Conservation (phyloP, 345 rosid species). For the Populus davidiana region DNA sequence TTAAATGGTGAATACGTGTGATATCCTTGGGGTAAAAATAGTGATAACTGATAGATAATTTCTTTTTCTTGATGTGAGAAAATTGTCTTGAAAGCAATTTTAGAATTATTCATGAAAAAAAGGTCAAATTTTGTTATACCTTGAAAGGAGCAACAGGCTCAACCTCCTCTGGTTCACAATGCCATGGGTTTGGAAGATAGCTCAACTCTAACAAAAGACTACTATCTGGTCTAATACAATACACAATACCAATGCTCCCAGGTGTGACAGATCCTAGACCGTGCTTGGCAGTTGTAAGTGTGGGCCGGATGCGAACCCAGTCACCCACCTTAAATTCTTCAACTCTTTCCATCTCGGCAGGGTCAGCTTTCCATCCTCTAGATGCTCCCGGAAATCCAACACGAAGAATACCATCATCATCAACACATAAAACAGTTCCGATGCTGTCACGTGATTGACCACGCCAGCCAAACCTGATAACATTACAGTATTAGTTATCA, state of each 20-base stretch:
- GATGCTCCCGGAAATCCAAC: slow-evolving; percentile 99
- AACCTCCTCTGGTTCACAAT: slow-evolving; percentile 97
- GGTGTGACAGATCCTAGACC: slow-evolving; percentile 93
- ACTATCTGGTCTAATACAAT: slow-evolving; percentile 92
- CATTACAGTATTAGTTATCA: neutral
- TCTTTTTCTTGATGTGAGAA: neutral
- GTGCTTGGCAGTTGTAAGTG: slow-evolving; percentile 91
- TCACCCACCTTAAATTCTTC: slow-evolving; percentile 99
- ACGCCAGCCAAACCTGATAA: slow-evolving; percentile 89
- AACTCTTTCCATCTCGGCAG: slow-evolving; percentile 98
- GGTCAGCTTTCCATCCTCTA: slow-evolving; percentile 99
- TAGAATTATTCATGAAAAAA: too few species aligned
- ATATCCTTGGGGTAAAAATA: slow-evolving; percentile 8
- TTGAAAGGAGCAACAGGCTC: slow-evolving; percentile 84
- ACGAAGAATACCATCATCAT: slow-evolving; percentile 95
- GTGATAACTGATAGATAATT: neutral
- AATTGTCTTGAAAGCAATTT: too few species aligned
- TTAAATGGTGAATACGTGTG: slow-evolving; percentile 8
- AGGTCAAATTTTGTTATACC: slow-evolving; percentile 34
- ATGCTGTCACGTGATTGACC: slow-evolving; percentile 89
- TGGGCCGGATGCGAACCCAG: slow-evolving; percentile 96
- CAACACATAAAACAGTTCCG: slow-evolving; percentile 95
- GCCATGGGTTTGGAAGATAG: slow-evolving; percentile 91
- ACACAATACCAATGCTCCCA: slow-evolving; percentile 94
- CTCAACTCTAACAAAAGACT: slow-evolving; percentile 84